phyloP scores from a whole-genome alignment of 164 flowering plant species.

The Magnolia kwangsiensis region DNA sequence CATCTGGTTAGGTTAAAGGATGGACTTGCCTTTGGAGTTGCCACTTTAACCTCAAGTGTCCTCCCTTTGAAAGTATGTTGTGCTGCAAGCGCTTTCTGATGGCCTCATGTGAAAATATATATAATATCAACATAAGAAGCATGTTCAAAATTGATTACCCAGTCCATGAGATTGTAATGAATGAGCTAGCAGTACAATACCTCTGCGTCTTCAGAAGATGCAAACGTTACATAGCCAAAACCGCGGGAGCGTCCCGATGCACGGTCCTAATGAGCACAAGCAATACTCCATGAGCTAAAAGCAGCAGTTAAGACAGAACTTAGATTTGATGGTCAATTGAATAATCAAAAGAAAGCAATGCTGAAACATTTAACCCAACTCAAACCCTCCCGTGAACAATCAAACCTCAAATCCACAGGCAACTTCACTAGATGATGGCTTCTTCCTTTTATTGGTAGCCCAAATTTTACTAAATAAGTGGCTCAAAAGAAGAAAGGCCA shows the following conservation, averaged over 20 bases:
- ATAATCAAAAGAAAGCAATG: conserved; percentile 2
- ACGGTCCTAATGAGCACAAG: conserved; percentile 15
- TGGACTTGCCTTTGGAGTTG: conserved; percentile 23
- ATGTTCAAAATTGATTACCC: neutral
- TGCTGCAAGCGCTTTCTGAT: conserved; percentile 18
- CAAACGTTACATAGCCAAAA: conserved; percentile 24
- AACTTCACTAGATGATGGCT: neutral
- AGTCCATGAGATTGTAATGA: neutral
- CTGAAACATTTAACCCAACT: neutral
- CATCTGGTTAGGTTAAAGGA: neutral
- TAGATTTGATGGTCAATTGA: neutral
- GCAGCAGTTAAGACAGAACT: neutral
- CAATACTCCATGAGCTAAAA: conserved; percentile 6
- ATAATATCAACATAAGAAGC: neutral
- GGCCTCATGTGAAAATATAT: neutral
- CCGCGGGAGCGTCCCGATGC: conserved; percentile 23
- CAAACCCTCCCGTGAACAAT: neutral
- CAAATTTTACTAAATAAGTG: too few species aligned
- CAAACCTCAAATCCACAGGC: neutral
- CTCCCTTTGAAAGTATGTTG: conserved; percentile 19
- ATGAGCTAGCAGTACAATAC: neutral
- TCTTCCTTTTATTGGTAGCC: neutral
- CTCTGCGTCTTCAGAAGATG: conserved; percentile 23
- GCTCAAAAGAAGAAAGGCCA: neutral
- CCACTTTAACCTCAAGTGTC: conserved; percentile 23